Conservation (phyloP, 2,329 filamentous ascomycete species). For the Arthroderma sp. region DNA sequence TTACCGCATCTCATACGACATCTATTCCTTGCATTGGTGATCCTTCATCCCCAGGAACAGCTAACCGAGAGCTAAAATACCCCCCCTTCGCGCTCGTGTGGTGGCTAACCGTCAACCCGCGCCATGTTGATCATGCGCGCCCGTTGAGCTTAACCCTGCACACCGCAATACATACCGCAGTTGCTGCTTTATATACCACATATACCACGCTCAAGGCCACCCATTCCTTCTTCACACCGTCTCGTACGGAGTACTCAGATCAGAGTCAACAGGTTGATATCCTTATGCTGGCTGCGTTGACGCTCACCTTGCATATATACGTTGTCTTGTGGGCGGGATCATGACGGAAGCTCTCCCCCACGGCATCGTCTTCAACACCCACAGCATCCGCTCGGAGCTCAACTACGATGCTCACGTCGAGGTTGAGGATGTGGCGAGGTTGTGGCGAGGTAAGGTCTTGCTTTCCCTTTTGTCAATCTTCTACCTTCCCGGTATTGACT, state of each 20-base stretch:
- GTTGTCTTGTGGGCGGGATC: slow-evolving; percentile 4
- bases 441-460: slow-evolving; percentile 38
- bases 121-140: slow-evolving; percentile 6
- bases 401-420: slow-evolving; percentile 28
- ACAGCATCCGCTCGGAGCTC: slow-evolving; percentile 27
- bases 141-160: slow-evolving; percentile 4
- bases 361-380: slow-evolving; percentile 30
- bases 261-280: too few species aligned
- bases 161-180: neutral
- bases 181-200: neutral
- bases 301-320: neutral
- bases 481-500: slow-evolving; percentile 11
- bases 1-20: neutral
- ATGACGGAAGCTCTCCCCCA: slow-evolving; percentile 33
- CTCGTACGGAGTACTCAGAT: too few species aligned
- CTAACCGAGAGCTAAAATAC: slow-evolving; percentile 2
- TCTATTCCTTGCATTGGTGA: slow-evolving; percentile 3
- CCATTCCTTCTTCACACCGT: too few species aligned
- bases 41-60: neutral
- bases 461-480: slow-evolving; percentile 7
- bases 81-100: slow-evolving; percentile 5
- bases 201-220: too few species aligned
- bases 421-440: slow-evolving; percentile 30
- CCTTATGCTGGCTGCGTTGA: slow-evolving; percentile 2
- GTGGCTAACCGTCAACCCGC: slow-evolving; percentile 4